Conservation (phyloP, 2,329 filamentous ascomycete genomes). For the Phialophora macrospora region DNA sequence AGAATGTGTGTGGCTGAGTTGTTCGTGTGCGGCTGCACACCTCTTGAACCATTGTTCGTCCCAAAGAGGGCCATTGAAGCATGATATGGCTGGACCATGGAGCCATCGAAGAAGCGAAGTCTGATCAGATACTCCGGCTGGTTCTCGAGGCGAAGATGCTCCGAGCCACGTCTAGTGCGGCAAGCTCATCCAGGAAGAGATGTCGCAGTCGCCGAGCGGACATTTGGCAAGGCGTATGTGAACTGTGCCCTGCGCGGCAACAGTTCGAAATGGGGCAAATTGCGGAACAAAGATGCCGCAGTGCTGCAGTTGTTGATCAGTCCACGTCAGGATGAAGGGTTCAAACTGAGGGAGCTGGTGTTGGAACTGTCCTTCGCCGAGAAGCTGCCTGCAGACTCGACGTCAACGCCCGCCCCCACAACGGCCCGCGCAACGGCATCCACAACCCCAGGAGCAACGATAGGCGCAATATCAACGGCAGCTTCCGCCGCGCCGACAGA, state of each 20-base stretch:
- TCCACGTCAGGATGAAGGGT: slow-evolving; percentile 2
- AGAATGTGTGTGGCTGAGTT: too few relatives aligned
- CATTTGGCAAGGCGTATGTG: slow-evolving; percentile 16
- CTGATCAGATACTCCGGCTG: slow-evolving; percentile 8
- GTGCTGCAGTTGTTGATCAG: slow-evolving; percentile 14
- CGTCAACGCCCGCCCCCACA: not conserved
- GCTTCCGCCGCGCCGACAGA: not conserved
- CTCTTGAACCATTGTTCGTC: too few relatives aligned
- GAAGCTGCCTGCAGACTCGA: not conserved
- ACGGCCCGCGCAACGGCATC: not conserved
- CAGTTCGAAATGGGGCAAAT: slow-evolving; percentile 19
- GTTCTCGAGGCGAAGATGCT: slow-evolving; percentile 3
- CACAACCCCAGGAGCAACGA: not conserved
- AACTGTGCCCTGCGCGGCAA: slow-evolving; percentile 16
- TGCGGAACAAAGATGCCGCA: slow-evolving; percentile 10
- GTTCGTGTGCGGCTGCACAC: too few relatives aligned
- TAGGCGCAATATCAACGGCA: not conserved
- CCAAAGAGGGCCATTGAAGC: too few relatives aligned
- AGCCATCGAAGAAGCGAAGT: not conserved
- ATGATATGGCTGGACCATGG: not conserved
- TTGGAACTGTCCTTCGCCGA: slow-evolving; percentile 12
- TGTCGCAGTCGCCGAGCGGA: slow-evolving; percentile 4
- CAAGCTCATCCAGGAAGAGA: slow-evolving; percentile 13
- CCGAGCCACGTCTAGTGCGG: not conserved
- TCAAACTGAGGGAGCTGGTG: slow-evolving; percentile 16